A percentile compares a stretch with the other conserved stretches of the same genome.
Conservation (phyloP, 768 basidiomycete genomes). For the Suillus brevipes region DNA sequence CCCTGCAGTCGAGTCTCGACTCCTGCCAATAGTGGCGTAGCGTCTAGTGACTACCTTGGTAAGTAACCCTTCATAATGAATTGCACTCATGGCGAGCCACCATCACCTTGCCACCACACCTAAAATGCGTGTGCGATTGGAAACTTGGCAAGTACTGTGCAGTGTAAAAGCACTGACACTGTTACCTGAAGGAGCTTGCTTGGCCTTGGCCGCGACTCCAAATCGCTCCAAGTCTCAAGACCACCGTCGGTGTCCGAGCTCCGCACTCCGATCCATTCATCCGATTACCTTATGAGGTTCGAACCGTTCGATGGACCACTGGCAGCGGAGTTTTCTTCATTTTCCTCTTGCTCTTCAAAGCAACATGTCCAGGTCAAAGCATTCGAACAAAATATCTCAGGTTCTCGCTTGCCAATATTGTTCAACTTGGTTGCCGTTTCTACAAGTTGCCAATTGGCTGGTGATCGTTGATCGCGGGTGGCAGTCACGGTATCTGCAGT, state of each 20-base stretch:
- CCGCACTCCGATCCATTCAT: background rate
- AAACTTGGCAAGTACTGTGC: background rate
- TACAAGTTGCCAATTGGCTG: background rate
- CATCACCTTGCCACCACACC: constrained; percentile 6
- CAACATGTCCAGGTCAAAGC: background rate
- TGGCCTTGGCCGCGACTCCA: background rate
- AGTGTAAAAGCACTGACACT: background rate
- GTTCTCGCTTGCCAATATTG: background rate
- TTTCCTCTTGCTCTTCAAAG: background rate
- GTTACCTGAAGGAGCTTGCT: background rate
- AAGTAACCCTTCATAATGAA: background rate
- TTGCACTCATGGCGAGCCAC: background rate
- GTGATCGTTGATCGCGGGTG: background rate
- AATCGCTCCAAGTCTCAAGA: background rate
- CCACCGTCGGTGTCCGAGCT: background rate
- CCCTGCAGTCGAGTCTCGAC: background rate
- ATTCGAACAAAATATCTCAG: background rate
- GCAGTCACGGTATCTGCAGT: background rate
- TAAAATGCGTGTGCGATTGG: background rate
- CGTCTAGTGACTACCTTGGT: background rate
- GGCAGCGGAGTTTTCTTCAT: background rate
- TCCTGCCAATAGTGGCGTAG: background rate
- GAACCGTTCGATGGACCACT: no score
- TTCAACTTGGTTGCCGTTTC: background rate
- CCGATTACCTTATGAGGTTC: background rate